Evolutionary conservation across 2,329 filamentous ascomycete genomes (phyloP).

Genomic region (Alternaria incomplexa): DNA sequence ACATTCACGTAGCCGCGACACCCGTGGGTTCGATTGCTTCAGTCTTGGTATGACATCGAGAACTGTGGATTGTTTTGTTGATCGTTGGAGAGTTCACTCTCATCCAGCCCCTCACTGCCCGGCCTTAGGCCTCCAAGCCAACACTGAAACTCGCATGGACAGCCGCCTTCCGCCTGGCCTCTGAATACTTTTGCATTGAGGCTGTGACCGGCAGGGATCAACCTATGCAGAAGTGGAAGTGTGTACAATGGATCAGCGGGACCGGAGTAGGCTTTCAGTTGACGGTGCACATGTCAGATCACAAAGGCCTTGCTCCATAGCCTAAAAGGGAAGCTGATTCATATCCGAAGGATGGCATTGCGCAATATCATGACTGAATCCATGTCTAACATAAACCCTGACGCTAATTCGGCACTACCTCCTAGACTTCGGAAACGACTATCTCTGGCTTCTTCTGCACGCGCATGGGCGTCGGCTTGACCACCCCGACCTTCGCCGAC

Average conservation of each 20-base stretch:
- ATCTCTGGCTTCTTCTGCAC: not conserved
- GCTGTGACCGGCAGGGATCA: not conserved
- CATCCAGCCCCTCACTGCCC: not conserved
- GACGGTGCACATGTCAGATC: not conserved
- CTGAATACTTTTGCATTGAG: not conserved
- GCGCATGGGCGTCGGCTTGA: constrained; percentile 6
- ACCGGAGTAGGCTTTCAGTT: not conserved
- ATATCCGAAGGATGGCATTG: not conserved
- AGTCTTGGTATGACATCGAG: not conserved
- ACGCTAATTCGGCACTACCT: not conserved
- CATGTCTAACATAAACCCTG: not conserved
- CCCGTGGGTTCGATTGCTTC: not conserved
- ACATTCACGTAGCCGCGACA: not conserved
- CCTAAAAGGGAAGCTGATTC: not conserved
- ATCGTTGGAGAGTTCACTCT: not conserved
- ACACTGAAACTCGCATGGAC: not conserved
- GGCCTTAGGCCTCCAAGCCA: not conserved
- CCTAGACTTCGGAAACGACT: not conserved
- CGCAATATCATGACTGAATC: not conserved
- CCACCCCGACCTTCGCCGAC: constrained; percentile 16
- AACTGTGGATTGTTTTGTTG: not conserved
- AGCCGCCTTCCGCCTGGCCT: not conserved
- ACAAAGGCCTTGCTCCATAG: not conserved
- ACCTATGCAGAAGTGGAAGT: not conserved
- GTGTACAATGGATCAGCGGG: not conserved